Base-by-base conservation (phyloP, 2,329 filamentous ascomycete species). In the Calonectria hawksworthii region DNA sequence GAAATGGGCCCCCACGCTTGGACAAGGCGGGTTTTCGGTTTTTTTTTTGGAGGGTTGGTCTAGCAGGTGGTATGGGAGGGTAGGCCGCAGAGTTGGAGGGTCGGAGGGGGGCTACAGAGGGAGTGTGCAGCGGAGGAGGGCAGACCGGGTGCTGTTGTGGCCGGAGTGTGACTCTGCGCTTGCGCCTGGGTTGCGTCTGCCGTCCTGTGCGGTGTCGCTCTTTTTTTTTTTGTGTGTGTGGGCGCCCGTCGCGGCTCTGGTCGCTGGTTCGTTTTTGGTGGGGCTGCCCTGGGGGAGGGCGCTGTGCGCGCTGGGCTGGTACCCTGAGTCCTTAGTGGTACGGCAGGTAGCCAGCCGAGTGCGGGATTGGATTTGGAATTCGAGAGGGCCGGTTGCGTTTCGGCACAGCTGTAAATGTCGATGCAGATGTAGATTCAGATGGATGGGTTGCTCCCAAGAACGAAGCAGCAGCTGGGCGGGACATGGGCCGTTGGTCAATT, bases 1-100 rank as follows among this genome's bases (percentile, higher is more conserved):
- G 63, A 52, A 73, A 63, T 51, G 65, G 56, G 38, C 73, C 72
- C 73, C 73, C 73, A 73, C 73, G 73, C 68, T 73, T 68, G 73
- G 70, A 63, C 68, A 68, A 72, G 52, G 68, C 34, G 66, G 72
- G 63, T 38, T 66, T 61, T 74, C 59, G 66, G 38, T 70, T 63
- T 63, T 64, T 64, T 64, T 66, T 56, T 64, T 47, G 54, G 54
- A 68, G 63, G 68, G 68, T 64, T 54, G 72, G 61, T 56, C 26
- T 38, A 66, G 44, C 23, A 63, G 51, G 67, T 52, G 28, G 71
- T 73, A 64, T 66, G 41, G 61, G 70, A 71, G 44, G 59, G 68
- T 54, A 56, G 36, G 61, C 36, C 61, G n/a, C 36, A 44, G 36
- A 64, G 61, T 63, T 52, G 70, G 64, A 63, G 70, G 56, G 56